Evolutionary conservation across 2,329 filamentous ascomycete genomes (phyloP), one percentile per base, ranked within the genome.

Genomic region (Passalora sequoiae): DNA sequence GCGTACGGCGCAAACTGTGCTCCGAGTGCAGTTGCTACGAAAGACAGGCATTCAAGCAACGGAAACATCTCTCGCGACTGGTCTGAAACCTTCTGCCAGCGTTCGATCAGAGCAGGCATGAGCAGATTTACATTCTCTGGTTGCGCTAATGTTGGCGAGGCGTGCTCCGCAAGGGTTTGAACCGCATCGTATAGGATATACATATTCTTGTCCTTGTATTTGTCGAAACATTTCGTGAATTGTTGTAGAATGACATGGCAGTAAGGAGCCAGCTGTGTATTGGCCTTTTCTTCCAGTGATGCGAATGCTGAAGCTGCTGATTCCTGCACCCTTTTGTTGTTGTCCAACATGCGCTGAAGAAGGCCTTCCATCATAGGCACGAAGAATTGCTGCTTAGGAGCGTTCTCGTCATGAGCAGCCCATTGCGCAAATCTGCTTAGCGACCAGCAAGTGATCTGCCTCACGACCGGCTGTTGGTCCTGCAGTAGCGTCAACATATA

Each of bases 181-280:
- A 98, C 87, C 65, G 92, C 97, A 69, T 98, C 92, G 70, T 98
- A 98, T 24, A 98, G 78, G 42, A 97, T 94, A 70, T 94, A 96
- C 81, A 97, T 96, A 70, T 98, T 98, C 60, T 88, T 84, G 67
- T 97, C 91, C 75, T 98, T 97, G 78, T 97, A 98, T 67, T 86
- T 89, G 40, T 75, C 78, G 67, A 98, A 98, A 66, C 92, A 98
- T 48, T 78, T 75, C 40, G 96, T 89, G 60, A 91, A 97, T 63
- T 97, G 92, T 49, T 83, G 83, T 40, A 97, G 80, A 58, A 98
- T 97, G 19, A 89, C 86, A 20, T 83, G 77, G 58, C 87, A 89
- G 68, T 96, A 98, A 0, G 87, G 87, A 51, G 83, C 81, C 30
- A 98, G 70, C 49, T 83, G 77, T 51, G 80, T 80, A 46, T 87